phyloP scores from a whole-genome alignment of 2,329 filamentous ascomycete species.

The Colletotrichum tropicale region DNA sequence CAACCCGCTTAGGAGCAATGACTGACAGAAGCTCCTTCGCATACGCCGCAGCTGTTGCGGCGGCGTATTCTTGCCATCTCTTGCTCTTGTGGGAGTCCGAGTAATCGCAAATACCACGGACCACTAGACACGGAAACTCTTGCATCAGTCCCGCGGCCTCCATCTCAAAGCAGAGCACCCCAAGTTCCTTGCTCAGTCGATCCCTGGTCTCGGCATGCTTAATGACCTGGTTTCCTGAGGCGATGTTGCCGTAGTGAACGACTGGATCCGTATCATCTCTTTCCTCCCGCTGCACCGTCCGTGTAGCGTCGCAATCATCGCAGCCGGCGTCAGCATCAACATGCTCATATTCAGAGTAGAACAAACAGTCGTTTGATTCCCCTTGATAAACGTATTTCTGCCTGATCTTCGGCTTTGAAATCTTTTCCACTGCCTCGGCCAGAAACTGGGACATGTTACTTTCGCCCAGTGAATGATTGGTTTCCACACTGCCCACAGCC shows the following conservation, averaged over 20 bases:
- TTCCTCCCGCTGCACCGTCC: accelerated
- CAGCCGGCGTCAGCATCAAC: not conserved
- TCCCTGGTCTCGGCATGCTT: constrained; percentile 20
- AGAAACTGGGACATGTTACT: not conserved
- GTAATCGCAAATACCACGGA: constrained; percentile 35
- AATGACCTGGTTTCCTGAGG: constrained; percentile 24
- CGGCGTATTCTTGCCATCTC: constrained; percentile 26
- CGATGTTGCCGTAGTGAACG: constrained; percentile 28
- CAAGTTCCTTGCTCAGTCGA: not conserved
- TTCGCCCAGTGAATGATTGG: too few relatives aligned
- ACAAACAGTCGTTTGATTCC: not conserved
- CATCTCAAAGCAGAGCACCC: constrained; percentile 25
- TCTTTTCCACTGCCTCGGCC: not conserved
- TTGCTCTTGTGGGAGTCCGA: constrained; percentile 31
- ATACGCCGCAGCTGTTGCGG: constrained; percentile 25
- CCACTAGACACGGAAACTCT: constrained; percentile 26
- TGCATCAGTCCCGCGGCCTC: constrained; percentile 24
- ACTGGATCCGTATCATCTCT: not conserved
- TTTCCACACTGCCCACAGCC: not conserved
- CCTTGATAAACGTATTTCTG: not conserved
- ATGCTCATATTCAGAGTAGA: not conserved
- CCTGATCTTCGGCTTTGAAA: not conserved
- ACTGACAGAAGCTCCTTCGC: constrained; percentile 16
- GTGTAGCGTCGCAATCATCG: not conserved
- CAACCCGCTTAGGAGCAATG: not conserved